These are phyloP conservation scores for Amaranthus tricolor DNA, from an alignment of 179 eudicot genomes.

Conservation along the genomic window DNA sequence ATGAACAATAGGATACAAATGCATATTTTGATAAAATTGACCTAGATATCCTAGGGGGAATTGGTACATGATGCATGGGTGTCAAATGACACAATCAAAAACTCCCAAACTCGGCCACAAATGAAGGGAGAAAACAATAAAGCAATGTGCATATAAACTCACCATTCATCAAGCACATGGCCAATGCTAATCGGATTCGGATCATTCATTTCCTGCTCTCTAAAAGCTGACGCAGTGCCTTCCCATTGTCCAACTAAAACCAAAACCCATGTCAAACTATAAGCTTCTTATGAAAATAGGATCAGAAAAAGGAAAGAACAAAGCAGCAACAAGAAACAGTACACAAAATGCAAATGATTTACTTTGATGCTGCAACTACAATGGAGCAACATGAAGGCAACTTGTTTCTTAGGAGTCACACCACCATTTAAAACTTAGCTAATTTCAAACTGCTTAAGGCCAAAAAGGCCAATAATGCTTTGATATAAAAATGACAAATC, in stretches of 20 bases:
- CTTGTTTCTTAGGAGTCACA: neutral
- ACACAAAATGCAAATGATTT: neutral
- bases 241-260: slow-evolving; percentile 78
- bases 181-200: slow-evolving; percentile 49
- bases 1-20: too few relatives aligned
- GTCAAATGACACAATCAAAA: neutral
- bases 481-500: neutral
- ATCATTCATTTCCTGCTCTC: slow-evolving; percentile 22
- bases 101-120: neutral
- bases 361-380: neutral
- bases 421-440: neutral
- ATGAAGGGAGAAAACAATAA: slow-evolving; percentile 1
- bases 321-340: neutral
- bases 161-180: slow-evolving; percentile 90
- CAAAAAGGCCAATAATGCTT: neutral
- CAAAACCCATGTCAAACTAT: neutral
- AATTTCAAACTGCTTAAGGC: neutral
- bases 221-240: slow-evolving; percentile 41
- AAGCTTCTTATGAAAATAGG: neutral
- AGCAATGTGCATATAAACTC: slow-evolving; percentile 30
- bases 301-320: neutral
- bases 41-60: too few relatives aligned
- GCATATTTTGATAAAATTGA: too few relatives aligned
- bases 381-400: neutral
- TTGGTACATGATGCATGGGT: too few relatives aligned